phyloP scores from a whole-genome alignment of 2,329 filamentous ascomycete genomes.

The Calonectria pseudoreteaudii region DNA sequence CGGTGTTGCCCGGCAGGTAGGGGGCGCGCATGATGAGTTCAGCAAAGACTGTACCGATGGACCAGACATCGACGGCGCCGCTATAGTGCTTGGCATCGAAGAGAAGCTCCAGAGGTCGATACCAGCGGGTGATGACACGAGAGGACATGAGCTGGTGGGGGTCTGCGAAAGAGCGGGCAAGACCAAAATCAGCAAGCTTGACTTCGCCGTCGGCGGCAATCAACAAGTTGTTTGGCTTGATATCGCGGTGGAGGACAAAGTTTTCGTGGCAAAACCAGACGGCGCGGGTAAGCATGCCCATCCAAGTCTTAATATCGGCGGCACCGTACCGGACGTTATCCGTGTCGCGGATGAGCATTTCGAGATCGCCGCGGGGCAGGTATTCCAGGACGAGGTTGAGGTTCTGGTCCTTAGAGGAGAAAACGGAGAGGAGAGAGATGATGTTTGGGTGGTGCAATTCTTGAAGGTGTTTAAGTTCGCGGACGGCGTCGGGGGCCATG shows the following conservation, averaged over 20 bases:
- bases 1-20: constrained; percentile 85
- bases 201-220: constrained; percentile 93
- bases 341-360: constrained; percentile 91
- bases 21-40: constrained; percentile 87
- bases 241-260: constrained; percentile 94
- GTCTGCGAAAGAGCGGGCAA: constrained; percentile 90
- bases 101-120: constrained; percentile 91
- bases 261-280: constrained; percentile 98
- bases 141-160: constrained; percentile 90
- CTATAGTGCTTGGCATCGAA: constrained; percentile 92
- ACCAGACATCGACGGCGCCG: constrained; percentile 94
- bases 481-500: constrained; percentile 92
- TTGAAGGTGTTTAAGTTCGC: constrained; percentile 94
- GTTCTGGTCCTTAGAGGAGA: constrained; percentile 96
- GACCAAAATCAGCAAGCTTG: constrained; percentile 97
- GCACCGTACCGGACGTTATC: constrained; percentile 82
- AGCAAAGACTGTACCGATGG: constrained; percentile 90
- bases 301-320: constrained; percentile 97
- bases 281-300: constrained; percentile 93
- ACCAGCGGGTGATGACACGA: constrained; percentile 97
- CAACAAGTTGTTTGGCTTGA: constrained; percentile 98
- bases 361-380: constrained; percentile 91
- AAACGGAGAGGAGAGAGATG: constrained; percentile 91
- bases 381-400: constrained; percentile 96
- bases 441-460: constrained; percentile 96